These are phyloP conservation scores for Drosera capensis DNA, from an alignment of 148 eudicot genomes.

Conservation along the genomic window DNA sequence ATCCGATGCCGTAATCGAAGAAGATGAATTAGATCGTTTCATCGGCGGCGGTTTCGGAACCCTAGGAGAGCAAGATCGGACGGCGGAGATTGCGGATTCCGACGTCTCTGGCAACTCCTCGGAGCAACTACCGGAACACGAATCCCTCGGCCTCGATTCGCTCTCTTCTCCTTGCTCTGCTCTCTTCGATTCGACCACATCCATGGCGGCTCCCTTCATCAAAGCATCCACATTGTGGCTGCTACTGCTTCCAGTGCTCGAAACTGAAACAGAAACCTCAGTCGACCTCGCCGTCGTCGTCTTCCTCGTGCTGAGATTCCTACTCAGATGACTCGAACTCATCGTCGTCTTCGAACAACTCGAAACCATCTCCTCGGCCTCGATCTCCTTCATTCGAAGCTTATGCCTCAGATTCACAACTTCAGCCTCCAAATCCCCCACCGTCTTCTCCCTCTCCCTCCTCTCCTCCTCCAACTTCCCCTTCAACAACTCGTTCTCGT, in stretches of 20 bases:
- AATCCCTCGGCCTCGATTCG: constrained; percentile 18
- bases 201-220: too few species aligned
- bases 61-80: constrained; percentile 45
- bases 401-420: constrained; percentile 18
- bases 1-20: background rate
- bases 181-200: constrained; percentile 2
- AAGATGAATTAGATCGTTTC: constrained; percentile 13
- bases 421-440: constrained; percentile 16
- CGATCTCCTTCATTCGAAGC: constrained; percentile 14
- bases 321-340: constrained; percentile 28
- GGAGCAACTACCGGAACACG: constrained; percentile 11
- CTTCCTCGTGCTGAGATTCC: constrained; percentile 17
- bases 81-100: constrained; percentile 13
- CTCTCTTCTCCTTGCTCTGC: constrained; percentile 14
- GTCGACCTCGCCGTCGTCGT: constrained; percentile 5
- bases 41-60: constrained; percentile 96
- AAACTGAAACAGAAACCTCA: constrained; percentile 4
- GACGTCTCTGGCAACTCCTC: constrained; percentile 35
- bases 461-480: constrained; percentile 21
- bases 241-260: background rate
- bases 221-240: too few species aligned
- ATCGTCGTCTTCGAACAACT: constrained; percentile 31
- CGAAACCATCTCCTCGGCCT: constrained; percentile 29
- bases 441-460: constrained; percentile 20
- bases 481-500: constrained; percentile 38